Evolutionary conservation across 179 eudicot genomes (phyloP).

Genomic region (Beta macrorhiza): DNA sequence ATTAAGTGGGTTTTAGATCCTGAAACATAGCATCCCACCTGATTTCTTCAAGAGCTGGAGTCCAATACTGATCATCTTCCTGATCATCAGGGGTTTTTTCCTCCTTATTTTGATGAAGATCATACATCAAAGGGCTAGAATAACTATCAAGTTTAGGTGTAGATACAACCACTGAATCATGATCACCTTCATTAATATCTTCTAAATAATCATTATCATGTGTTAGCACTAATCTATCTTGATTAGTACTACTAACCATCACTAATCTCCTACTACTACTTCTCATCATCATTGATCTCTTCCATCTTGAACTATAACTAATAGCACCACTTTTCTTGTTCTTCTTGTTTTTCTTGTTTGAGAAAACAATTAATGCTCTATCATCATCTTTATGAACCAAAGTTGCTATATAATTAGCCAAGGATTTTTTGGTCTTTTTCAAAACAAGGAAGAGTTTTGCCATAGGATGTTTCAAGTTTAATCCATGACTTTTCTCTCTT

Average conservation of each 20-base stretch:
- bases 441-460: constrained; percentile 53
- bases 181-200: constrained; percentile 21
- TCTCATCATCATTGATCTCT: constrained; percentile 55
- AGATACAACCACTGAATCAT: constrained; percentile 38
- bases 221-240: constrained; percentile 52
- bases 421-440: constrained; percentile 55
- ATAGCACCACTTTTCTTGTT: constrained; percentile 27
- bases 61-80: constrained; percentile 51
- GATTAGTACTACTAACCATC: constrained; percentile 32
- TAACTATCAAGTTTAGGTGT: constrained; percentile 53
- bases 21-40: constrained; percentile 98
- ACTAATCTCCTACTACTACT: constrained; percentile 45
- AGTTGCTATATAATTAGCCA: constrained; percentile 44
- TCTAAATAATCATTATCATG: constrained; percentile 38
- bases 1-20: constrained; percentile 73
- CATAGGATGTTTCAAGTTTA: constrained; percentile 33
- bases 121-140: constrained; percentile 60
- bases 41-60: constrained; percentile 68
- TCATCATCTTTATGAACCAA: constrained; percentile 43
- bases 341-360: constrained; percentile 29
- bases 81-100: constrained; percentile 29
- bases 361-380: constrained; percentile 53
- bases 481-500: constrained; percentile 31
- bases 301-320: constrained; percentile 60
- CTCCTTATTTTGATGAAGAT: constrained; percentile 36